These are phyloP conservation scores for Cladosporium sp. DNA, from an alignment of 2,329 filamentous ascomycete species.

Conservation along the genomic window DNA sequence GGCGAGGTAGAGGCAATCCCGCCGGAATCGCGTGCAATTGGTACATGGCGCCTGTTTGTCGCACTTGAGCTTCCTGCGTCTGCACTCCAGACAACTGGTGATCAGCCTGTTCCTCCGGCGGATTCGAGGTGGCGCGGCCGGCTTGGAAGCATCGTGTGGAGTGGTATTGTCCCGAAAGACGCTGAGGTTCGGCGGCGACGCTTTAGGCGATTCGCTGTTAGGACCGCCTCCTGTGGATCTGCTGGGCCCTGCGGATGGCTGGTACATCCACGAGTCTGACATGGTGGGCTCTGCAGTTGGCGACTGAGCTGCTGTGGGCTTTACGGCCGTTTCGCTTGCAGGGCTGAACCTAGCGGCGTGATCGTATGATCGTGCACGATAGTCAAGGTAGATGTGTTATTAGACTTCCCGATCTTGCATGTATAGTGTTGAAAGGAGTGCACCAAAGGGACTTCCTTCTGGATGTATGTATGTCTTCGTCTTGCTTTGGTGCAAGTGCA, in stretches of 20 bases:
- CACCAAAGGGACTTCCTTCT: background rate
- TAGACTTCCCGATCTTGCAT: too few species aligned
- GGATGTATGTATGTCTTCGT: background rate
- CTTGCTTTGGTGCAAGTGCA: background rate
- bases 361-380: slow-evolving; percentile 3
- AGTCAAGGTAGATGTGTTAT: background rate
- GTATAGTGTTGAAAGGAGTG: background rate
- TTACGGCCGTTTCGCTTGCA: slow-evolving; percentile 13
- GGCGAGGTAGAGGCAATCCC: slow-evolving; percentile 60
- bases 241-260: background rate
- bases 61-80: slow-evolving; percentile 73
- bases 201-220: slow-evolving; percentile 2
- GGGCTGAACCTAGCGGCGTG: slow-evolving; percentile 7
- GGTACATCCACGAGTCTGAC: slow-evolving; percentile 18
- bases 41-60: slow-evolving; percentile 68
- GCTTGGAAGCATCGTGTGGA: slow-evolving; percentile 20
- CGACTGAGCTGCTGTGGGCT: background rate
- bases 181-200: slow-evolving; percentile 12
- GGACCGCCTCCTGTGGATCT: background rate
- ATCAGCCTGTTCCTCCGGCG: slow-evolving; percentile 48
- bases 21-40: slow-evolving; percentile 56
- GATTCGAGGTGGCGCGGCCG: slow-evolving; percentile 15
- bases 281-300: slow-evolving; percentile 3
- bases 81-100: slow-evolving; percentile 65
- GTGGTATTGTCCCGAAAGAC: slow-evolving; percentile 13